Base-by-base conservation (phyloP, 2,329 filamentous ascomycete species). In the Periconia sp. region DNA sequence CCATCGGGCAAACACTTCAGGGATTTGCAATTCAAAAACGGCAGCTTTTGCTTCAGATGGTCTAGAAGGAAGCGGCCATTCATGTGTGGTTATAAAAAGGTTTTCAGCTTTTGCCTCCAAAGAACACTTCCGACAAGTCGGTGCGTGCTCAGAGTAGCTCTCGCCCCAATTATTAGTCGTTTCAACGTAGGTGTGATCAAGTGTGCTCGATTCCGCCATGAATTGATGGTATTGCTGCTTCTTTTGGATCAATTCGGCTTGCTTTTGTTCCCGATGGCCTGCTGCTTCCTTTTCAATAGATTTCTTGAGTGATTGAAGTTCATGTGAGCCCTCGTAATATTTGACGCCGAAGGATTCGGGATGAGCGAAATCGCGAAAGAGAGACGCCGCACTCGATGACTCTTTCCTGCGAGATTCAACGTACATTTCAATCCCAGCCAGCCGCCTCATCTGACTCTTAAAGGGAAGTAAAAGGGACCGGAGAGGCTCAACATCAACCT, bases 61-160 rank as follows among this genome's bases (percentile, higher is more conserved):
- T 0, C 73, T 15, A 0, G 41, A 30, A 0, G 82, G 78, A 0
- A 87, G 68, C 0, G 84, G 83, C 82, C 82, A 85, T 60, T 87
- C 84, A 57, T 83, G 74, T 9, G 83, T 62, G 0, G 41, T 0
- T 8, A 88, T 85, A 0, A 23, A 37, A 0, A 87, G 52, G 0
- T 3, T 1, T 0, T 72, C 44, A 0, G 81, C 81, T n/a, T 65
- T 1, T 0, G 6, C 3, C 2, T 57, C 42, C 0, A 71, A 55
- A 0, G 2, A 1, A 58, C 81, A 85, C 7, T 31, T 61, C 0
- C 15, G 1, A 42, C 70, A 73, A 1, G 17, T 3, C 3, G 6
- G 2, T 5, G 6, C 20, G 45, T 70, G 65, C 2, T 44, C 23
- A 19, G 46, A 42, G 1, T 35, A 11, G 2, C 44, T 56, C 20